A percentile compares a stretch with the other conserved stretches of the same genome.
Evolutionary conservation across 805 yeast genomes (phyloP).

Genomic region (Sungouiozyma ichnusensis): DNA sequence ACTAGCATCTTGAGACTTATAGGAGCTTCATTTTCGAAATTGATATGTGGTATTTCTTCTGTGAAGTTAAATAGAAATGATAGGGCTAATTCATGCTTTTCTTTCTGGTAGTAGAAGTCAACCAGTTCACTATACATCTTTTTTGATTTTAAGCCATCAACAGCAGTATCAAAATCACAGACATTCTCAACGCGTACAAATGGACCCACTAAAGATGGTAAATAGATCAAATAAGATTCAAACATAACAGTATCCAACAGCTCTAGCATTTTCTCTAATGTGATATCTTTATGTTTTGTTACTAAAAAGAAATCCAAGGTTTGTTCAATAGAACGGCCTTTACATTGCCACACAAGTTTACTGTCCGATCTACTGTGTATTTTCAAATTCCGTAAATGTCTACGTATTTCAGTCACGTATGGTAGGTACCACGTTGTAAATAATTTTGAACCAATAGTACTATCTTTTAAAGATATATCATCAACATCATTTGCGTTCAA

Average conservation of each 20-base stretch:
- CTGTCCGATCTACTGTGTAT: constrained; percentile 1
- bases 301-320: constrained; percentile 22
- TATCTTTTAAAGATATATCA: not conserved
- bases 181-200: constrained; percentile 64
- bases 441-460: constrained; percentile 9
- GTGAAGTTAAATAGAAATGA: constrained; percentile 36
- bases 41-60: constrained; percentile 3
- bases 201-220: constrained; percentile 71
- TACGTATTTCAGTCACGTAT: constrained; percentile 40
- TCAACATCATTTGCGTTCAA: not conserved
- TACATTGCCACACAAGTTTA: constrained; percentile 15
- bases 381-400: constrained; percentile 30
- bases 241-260: constrained; percentile 72
- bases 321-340: constrained; percentile 14
- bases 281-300: constrained; percentile 23
- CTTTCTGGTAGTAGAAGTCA: constrained; percentile 63
- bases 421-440: constrained; percentile 28
- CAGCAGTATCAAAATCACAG: constrained; percentile 59
- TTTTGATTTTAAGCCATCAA: constrained; percentile 37
- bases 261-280: constrained; percentile 31
- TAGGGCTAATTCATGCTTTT: constrained; percentile 57
- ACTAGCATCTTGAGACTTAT: constrained; percentile 14
- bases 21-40: constrained; percentile 1
- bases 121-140: constrained; percentile 55
- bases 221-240: constrained; percentile 56